These are phyloP conservation scores for Limonomyces culmigenus DNA, from an alignment of 1,284 basidiomycete species.

Conservation along the genomic window DNA sequence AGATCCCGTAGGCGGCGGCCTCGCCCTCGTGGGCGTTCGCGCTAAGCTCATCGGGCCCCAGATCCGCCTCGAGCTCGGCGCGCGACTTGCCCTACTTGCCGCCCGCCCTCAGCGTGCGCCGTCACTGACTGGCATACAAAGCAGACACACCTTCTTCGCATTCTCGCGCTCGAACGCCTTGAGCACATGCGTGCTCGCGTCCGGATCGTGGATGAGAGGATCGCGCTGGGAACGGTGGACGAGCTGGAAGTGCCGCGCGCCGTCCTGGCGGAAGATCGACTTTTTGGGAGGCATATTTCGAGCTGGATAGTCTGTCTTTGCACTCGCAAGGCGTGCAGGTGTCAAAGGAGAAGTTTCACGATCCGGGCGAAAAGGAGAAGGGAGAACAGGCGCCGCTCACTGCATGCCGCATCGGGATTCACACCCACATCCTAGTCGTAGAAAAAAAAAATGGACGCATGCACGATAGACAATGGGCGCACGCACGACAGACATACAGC, in stretches of 20 bases:
- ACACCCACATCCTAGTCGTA: no score
- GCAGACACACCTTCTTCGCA: constrained; percentile 36
- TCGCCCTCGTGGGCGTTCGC: constrained; percentile 58
- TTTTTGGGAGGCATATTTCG: constrained; percentile 52
- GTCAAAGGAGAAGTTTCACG: no score
- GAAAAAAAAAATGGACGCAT: no score
- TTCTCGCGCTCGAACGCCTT: constrained; percentile 68
- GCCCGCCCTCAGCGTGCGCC: constrained; percentile 5
- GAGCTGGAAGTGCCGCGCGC: constrained; percentile 87
- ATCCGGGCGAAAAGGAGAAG: no score
- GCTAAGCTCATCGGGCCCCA: constrained; percentile 43
- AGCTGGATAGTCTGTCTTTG: no score
- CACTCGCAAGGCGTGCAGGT: no score
- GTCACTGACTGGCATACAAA: constrained; percentile 5
- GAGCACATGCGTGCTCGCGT: constrained; percentile 79
- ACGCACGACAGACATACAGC: no score
- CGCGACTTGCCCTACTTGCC: constrained; percentile 53
- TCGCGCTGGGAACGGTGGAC: constrained; percentile 95
- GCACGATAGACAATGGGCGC: no score
- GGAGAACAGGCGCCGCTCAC: no score
- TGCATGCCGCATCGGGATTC: no score
- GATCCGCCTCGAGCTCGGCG: constrained; percentile 48
- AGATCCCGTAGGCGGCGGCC: constrained; percentile 82
- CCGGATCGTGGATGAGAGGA: constrained; percentile 87
- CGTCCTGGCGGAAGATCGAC: constrained; percentile 82